phyloP scores from a whole-genome alignment of 192 early-diverging fungal genomes.

The Oehlia diaphana region DNA sequence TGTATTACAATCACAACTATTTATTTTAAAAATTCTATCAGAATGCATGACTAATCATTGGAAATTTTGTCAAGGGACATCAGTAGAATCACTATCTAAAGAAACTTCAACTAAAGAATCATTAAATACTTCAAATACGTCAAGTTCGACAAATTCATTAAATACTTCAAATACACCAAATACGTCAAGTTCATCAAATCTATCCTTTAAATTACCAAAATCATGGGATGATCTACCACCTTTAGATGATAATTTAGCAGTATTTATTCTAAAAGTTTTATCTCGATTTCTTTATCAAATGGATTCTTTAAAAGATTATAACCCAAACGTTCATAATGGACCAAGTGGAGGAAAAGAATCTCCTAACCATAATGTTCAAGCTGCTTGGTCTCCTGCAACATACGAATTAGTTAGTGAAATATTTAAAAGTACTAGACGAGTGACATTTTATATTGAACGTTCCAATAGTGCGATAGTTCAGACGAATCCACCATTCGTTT shows the following conservation, averaged over 20 bases:
- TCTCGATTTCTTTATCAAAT: constrained; percentile 64
- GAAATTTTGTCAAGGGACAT: constrained; percentile 62
- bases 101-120: constrained; percentile 4
- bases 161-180: neutral
- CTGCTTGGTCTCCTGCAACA: constrained; percentile 25
- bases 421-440: constrained; percentile 78
- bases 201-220: neutral
- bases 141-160: neutral
- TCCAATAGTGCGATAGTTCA: too few species aligned
- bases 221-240: constrained; percentile 66
- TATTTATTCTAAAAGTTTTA: constrained; percentile 61
- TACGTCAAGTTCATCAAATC: neutral
- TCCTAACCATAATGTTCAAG: constrained; percentile 26
- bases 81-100: constrained; percentile 34
- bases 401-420: constrained; percentile 68
- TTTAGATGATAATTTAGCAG: constrained; percentile 71
- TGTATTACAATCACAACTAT: constrained; percentile 83
- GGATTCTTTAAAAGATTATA: constrained; percentile 46
- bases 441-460: constrained; percentile 71
- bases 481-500: too few species aligned
- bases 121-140: neutral
- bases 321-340: constrained; percentile 22
- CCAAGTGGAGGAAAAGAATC: constrained; percentile 32
- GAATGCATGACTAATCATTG: constrained; percentile 86
- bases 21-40: constrained; percentile 80